A percentile compares a stretch with the other conserved stretches of the same genome.
Conservation (phyloP, 2,329 filamentous ascomycete species). For the Aspergillus fumigatus region DNA sequence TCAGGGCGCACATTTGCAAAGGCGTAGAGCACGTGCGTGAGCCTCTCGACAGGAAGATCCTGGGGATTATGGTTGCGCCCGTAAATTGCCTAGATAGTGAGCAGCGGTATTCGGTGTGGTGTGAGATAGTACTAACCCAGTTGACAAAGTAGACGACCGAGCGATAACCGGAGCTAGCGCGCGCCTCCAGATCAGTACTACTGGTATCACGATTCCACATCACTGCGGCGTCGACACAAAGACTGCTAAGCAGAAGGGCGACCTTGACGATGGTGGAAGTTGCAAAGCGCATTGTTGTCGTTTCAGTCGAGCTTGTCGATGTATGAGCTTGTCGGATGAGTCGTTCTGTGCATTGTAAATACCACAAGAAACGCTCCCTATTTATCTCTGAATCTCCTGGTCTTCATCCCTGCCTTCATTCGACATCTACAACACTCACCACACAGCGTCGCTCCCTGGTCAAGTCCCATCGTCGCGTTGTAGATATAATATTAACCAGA, state of each 20-base stretch:
- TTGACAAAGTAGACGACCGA: slow-evolving; percentile 45
- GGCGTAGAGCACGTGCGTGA: slow-evolving; percentile 86
- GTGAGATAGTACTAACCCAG: slow-evolving; percentile 30
- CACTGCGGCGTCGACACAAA: neutral
- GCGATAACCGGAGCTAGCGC: neutral
- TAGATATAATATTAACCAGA: neutral
- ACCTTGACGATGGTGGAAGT: neutral
- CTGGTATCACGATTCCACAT: neutral
- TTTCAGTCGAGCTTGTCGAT: neutral
- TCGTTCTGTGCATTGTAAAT: neutral
- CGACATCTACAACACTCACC: neutral
- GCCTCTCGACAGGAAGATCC: slow-evolving; percentile 70
- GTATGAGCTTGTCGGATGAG: neutral
- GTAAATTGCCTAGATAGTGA: slow-evolving; percentile 65
- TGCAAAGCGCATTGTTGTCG: neutral
- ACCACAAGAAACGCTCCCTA: neutral
- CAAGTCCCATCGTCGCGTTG: neutral
- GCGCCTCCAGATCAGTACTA: neutral
- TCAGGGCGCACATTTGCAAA: slow-evolving; percentile 76
- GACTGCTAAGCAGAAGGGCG: neutral
- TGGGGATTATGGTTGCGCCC: slow-evolving; percentile 79
- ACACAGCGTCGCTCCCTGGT: neutral
- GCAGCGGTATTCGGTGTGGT: neutral
- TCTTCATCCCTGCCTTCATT: neutral
- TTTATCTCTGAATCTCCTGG: neutral